Evolutionary conservation across 176 grass and related monocot species (phyloP), one percentile per base, ranked within the genome.

Genomic region (maize (Zea mays)): DNA sequence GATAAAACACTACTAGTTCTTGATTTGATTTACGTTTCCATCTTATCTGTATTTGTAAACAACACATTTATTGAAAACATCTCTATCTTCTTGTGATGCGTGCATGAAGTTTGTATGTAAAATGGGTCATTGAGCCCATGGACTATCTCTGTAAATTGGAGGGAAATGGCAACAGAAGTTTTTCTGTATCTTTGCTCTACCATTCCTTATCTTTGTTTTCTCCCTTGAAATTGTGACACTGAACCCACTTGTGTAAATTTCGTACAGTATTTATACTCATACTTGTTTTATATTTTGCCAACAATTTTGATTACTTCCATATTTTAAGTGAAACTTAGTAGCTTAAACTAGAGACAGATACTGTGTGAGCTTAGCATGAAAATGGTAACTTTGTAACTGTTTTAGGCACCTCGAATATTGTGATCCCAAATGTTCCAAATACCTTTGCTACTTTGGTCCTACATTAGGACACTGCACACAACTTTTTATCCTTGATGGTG

Each of bases 11-110:
- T 17, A n/a, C 72, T 35, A 70, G 63, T 42, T 57, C 40, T 77
- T 71, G 17, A 66, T 43, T 76, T 77, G 47, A 75, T 66, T 65
- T 64, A 60, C 2, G 20, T 17, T 40, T 71, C 55, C 72, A 54
- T 56, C 16, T 71, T 54, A 16, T 67, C 14, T 88, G 49, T 81
- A 69, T 37, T 54, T 80, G 27, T 54, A 39, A 80, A 72, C 17
- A 64, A 50, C 70, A 58, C 68, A 51, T 71, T 77, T 69, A 3
- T 64, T 72, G 14, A 78, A 62, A 87, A 43, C 9, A 72, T 69
- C 1, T 33, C 62, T 82, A 47, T 69, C 36, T 51, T 71, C 12
- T 65, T 72, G 3, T 70, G 19, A 16, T 71, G 1, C 45, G 12
- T 81, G 20, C 59, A 14, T 48, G n/a, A 19, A 64, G 17, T 36